Conservation (phyloP, 2,329 filamentous ascomycete genomes). For the Epichloe bromicola region DNA sequence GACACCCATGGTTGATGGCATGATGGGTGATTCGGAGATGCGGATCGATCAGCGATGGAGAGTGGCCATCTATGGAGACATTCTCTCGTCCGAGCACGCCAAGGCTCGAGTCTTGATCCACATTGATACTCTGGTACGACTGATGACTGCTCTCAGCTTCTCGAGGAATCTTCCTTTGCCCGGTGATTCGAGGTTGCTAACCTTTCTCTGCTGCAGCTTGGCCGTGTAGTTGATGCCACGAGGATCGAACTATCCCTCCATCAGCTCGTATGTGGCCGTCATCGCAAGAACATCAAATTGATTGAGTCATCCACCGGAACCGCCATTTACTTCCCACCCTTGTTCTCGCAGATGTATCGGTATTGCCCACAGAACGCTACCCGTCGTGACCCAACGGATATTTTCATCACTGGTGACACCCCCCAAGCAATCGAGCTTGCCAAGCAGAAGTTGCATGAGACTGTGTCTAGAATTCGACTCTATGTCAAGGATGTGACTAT, state of each 20-base stretch:
- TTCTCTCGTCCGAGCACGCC: conserved; percentile 89
- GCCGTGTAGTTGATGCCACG: conserved; percentile 62
- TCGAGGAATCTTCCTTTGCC: not conserved
- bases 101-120: conserved; percentile 94
- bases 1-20: conserved; percentile 59
- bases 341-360: conserved; percentile 82
- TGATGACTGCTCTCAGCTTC: not conserved
- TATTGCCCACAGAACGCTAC: conserved; percentile 75
- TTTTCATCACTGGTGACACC: conserved; percentile 90
- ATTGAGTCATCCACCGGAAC: conserved; percentile 94
- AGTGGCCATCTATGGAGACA: conserved; percentile 88
- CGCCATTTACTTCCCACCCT: conserved; percentile 93
- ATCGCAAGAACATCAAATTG: conserved; percentile 92
- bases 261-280: conserved; percentile 82
- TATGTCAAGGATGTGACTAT: conserved; percentile 89
- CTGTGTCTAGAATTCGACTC: conserved; percentile 67
- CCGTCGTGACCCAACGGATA: conserved; percentile 72
- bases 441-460: conserved; percentile 81
- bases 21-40: conserved; percentile 68
- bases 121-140: conserved; percentile 76
- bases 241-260: conserved; percentile 80
- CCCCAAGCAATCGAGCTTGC: conserved; percentile 74
- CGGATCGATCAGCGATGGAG: conserved; percentile 83
- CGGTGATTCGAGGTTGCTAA: not conserved
- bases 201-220: conserved; percentile 36